Percentiles rank a stretch among this genome's conserved stretches.
These are phyloP conservation scores for Stentor coeruleus DNA, from an alignment of 73 alveolate genomes.

Conservation along the genomic window DNA sequence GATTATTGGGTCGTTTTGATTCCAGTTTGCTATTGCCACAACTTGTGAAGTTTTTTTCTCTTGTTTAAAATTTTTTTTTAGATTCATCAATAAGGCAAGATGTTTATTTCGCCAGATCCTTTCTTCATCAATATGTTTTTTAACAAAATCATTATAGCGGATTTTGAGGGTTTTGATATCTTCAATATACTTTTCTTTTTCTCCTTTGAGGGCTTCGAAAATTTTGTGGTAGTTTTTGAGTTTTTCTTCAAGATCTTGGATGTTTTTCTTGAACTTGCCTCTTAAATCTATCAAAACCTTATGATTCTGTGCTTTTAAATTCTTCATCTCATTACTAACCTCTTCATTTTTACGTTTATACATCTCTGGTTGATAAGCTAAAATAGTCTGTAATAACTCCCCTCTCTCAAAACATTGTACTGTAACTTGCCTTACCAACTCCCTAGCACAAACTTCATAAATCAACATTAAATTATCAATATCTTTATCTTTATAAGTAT, in stretches of 20 bases:
- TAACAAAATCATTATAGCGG: background rate
- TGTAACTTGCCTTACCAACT: conserved; percentile 1
- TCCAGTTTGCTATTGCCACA: too few species aligned
- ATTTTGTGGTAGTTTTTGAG: background rate
- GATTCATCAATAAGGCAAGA: background rate
- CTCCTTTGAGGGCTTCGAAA: background rate
- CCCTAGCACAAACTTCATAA: background rate
- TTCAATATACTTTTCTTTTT: background rate
- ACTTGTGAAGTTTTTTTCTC: too few species aligned
- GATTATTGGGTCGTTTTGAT: too few species aligned
- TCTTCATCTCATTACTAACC: background rate
- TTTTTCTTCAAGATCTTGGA: background rate
- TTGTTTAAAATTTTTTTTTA: too few species aligned
- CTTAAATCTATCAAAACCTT: background rate
- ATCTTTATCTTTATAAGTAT: background rate
- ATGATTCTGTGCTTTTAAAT: background rate
- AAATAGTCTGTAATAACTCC: background rate
- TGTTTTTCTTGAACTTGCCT: background rate
- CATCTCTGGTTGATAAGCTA: background rate
- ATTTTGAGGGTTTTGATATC: background rate
- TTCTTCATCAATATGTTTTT: background rate
- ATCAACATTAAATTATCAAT: background rate
- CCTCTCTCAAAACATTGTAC: conserved; percentile 16
- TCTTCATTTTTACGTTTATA: conserved; percentile 5
- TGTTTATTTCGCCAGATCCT: background rate